Conservation (phyloP, 345 rosid species). For the Lumnitzera racemosa region DNA sequence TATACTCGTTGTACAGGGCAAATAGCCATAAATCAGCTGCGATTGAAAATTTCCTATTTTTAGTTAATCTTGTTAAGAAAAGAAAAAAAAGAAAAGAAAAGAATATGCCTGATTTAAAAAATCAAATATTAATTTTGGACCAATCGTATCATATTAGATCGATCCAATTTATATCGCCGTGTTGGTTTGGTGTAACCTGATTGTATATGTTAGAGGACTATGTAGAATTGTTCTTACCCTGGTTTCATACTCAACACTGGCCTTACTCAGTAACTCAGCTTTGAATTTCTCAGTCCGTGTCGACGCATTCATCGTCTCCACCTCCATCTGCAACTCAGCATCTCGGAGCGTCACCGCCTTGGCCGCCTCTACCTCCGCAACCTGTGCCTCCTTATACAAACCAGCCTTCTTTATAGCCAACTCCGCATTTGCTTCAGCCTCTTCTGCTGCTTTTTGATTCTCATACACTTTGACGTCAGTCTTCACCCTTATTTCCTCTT, state of each 20-base stretch:
- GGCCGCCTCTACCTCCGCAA: constrained; percentile 71
- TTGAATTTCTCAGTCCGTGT: constrained; percentile 65
- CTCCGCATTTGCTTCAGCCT: constrained; percentile 62
- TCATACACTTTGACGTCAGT: constrained; percentile 61
- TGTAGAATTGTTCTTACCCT: constrained; percentile 24
- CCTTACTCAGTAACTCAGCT: constrained; percentile 69
- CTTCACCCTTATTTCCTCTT: constrained; percentile 61
- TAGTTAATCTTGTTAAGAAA: no score
- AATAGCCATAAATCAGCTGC: no score
- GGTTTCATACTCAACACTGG: constrained; percentile 77
- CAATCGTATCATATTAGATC: neutral
- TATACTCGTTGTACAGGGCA: no score
- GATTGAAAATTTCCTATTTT: no score
- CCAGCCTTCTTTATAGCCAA: constrained; percentile 69
- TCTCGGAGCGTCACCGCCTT: constrained; percentile 63
- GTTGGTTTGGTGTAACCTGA: no score
- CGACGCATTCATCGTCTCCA: constrained; percentile 68
- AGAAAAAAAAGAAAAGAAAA: no score
- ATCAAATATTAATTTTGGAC: no score
- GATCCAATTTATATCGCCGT: no score
- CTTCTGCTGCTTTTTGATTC: constrained; percentile 67
- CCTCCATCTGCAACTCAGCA: constrained; percentile 68
- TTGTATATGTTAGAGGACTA: no score
- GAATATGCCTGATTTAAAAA: no score
- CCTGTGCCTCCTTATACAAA: constrained; percentile 48